Evolutionary conservation across 495 filamentous ascomycete genomes (phyloP), one percentile per base, ranked within the genome.

Genomic region (Aspergillus cavernicola): DNA sequence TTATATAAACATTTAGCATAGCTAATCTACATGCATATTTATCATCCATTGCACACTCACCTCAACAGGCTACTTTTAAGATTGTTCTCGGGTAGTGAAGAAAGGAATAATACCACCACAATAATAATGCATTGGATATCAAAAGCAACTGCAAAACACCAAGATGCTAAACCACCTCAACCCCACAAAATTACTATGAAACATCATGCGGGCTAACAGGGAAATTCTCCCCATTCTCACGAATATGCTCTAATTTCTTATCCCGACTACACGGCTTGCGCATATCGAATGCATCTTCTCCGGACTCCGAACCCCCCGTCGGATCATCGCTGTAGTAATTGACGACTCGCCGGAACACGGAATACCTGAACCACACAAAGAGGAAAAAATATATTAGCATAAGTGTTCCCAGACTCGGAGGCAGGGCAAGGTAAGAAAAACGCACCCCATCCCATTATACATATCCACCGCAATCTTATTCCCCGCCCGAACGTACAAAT

Each of bases 261-360:
- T 98, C 93, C 55, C 91, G 78, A 68, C 79, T 87, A 69, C 92
- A 83, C 40, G 89, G 85, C 62, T 97, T 97, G 43, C 93, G 84
- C 93, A 98, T 98, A 68, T 98, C 86, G 64, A 87, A 96, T 12
- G 93, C 93, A 75, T 97, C 92, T 61, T 92, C 90, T 24, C 82
- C 84, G 4, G 66, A 66, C 37, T 75, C 75, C 3, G 73, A 76
- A 51, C 74, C 63, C 10, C 73, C 76, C 2, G 69, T 82, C 8
- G 84, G 84, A 65, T 91, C 85, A 61, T 90, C 92, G 43, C 84
- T 89, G 60, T 98, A 98, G 68, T 98, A 98, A 60, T 85, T 86
- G 45, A 90, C 80, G 18, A 98, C 92, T 2, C 87, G 81, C 15
- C 93, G 79, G 74, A 87, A 98, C 58, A 96, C 84, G 48, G 82